Percentiles rank a stretch among this genome's conserved stretches.
These are phyloP conservation scores for Porogramme epimiltina DNA, from an alignment of 1,284 basidiomycete species.

Conservation along the genomic window DNA sequence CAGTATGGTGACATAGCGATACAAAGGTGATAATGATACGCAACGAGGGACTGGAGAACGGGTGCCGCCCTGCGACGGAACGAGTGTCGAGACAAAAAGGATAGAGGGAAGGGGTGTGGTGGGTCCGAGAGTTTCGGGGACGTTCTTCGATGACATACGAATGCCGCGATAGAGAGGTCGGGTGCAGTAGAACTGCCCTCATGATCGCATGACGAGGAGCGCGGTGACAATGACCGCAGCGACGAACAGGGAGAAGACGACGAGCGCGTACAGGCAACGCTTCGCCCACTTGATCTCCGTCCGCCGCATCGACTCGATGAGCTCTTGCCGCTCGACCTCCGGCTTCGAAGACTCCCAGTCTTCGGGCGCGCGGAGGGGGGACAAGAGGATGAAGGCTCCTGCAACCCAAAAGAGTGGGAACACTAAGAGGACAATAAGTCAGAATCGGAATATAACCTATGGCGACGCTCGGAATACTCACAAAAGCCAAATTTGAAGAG, in stretches of 20 bases:
- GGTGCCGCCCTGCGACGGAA: no score
- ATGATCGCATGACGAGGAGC: constrained; percentile 17
- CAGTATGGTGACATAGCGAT: no score
- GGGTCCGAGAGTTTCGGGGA: no score
- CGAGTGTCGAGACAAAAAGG: no score
- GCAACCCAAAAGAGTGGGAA: constrained; percentile 46
- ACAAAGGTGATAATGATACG: no score
- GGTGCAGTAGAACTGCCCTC: neutral
- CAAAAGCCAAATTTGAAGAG: constrained; percentile 36
- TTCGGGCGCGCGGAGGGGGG: constrained; percentile 37
- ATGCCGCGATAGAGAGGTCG: no score
- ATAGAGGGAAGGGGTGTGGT: no score
- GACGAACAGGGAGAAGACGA: constrained; percentile 13
- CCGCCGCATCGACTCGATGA: constrained; percentile 37
- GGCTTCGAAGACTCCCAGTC: constrained; percentile 43
- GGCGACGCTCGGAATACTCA: constrained; percentile 16
- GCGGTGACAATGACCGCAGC: constrained; percentile 16
- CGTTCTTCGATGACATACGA: no score
- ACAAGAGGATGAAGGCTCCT: constrained; percentile 40
- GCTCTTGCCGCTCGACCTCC: constrained; percentile 35
- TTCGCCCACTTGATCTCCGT: constrained; percentile 44
- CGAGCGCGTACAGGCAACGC: constrained; percentile 36
- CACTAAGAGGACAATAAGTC: constrained; percentile 29
- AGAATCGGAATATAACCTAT: neutral
- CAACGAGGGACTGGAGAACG: no score